phyloP scores from a whole-genome alignment of 2,329 filamentous ascomycete genomes.

The Ophiosphaerella narmari region DNA sequence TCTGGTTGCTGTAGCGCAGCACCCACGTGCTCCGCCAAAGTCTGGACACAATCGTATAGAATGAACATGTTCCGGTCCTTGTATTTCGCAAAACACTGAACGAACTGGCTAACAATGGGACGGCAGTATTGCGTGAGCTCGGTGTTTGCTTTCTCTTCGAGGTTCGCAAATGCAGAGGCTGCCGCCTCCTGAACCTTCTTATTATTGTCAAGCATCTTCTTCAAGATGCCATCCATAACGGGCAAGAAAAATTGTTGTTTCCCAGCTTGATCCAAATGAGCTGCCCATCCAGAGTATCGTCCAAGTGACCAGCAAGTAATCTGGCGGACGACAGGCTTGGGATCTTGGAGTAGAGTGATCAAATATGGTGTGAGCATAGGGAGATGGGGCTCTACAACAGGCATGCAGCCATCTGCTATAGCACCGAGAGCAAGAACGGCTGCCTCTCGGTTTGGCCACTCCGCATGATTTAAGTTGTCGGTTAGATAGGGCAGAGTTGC shows the following conservation, averaged over 20 bases:
- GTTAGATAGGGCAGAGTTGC: conserved; percentile 91
- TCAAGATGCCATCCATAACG: conserved; percentile 94
- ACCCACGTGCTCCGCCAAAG: conserved; percentile 88
- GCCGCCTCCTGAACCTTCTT: conserved; percentile 98
- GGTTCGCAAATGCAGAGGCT: conserved; percentile 91
- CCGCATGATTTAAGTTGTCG: conserved; percentile 81
- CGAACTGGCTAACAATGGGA: conserved; percentile 90
- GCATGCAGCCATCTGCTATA: conserved; percentile 92
- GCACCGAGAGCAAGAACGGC: conserved; percentile 93
- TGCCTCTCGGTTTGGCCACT: conserved; percentile 92
- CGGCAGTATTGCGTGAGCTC: conserved; percentile 82
- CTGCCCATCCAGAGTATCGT: conserved; percentile 91
- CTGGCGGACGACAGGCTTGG: conserved; percentile 87
- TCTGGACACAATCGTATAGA: conserved; percentile 97
- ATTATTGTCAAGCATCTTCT: conserved; percentile 94
- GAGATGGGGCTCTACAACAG: conserved; percentile 85
- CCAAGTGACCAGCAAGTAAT: conserved; percentile 98
- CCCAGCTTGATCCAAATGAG: conserved; percentile 70
- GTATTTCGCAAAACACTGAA: conserved; percentile 89
- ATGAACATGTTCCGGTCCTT: conserved; percentile 99
- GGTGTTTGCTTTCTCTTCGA: conserved; percentile 89
- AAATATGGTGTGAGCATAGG: conserved; percentile 90
- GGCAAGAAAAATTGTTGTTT: conserved; percentile 85
- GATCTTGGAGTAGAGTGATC: conserved; percentile 80
- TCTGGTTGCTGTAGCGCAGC: conserved; percentile 78